A percentile compares a stretch with the other conserved stretches of the same genome.
phyloP scores from a whole-genome alignment of 495 filamentous ascomycete genomes.

The Penicillium roqueforti region DNA sequence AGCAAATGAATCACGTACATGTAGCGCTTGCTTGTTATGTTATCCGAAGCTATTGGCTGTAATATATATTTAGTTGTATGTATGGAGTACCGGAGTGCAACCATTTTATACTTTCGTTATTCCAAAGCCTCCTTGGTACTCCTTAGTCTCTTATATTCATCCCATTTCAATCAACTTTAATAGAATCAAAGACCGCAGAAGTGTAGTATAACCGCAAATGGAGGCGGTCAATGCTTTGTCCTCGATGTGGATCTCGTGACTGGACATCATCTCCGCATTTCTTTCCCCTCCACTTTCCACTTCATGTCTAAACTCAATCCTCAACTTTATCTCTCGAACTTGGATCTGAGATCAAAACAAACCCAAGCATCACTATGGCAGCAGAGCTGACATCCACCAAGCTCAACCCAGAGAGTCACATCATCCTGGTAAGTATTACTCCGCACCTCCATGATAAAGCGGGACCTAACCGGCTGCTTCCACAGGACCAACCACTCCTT shows the following conservation, averaged over 20 bases:
- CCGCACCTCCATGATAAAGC: slow-evolving; percentile 6
- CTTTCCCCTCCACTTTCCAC: slow-evolving; percentile 19
- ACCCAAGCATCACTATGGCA: slow-evolving; percentile 30
- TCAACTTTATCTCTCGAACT: neutral
- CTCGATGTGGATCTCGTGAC: slow-evolving; percentile 14
- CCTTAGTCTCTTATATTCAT: neutral
- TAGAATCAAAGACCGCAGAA: too few relatives aligned
- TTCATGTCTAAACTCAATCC: slow-evolving; percentile 3
- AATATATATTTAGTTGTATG: too few relatives aligned
- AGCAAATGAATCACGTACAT: neutral
- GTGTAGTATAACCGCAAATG: neutral
- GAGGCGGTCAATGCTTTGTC: slow-evolving; percentile 5
- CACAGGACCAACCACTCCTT: slow-evolving; percentile 90
- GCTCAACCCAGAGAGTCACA: slow-evolving; percentile 68
- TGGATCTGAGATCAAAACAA: neutral
- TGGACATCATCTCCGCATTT: slow-evolving; percentile 21
- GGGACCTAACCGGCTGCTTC: slow-evolving; percentile 13
- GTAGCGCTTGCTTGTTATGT: too few relatives aligned
- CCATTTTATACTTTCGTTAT: neutral
- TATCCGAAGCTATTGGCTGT: too few relatives aligned
- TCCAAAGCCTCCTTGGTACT: neutral
- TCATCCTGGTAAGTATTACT: slow-evolving; percentile 55
- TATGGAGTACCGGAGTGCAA: neutral
- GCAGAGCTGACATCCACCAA: slow-evolving; percentile 58
- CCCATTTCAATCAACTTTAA: too few relatives aligned